phyloP scores from a whole-genome alignment of 768 basidiomycete genomes.

The Strobilomyces confusus region DNA sequence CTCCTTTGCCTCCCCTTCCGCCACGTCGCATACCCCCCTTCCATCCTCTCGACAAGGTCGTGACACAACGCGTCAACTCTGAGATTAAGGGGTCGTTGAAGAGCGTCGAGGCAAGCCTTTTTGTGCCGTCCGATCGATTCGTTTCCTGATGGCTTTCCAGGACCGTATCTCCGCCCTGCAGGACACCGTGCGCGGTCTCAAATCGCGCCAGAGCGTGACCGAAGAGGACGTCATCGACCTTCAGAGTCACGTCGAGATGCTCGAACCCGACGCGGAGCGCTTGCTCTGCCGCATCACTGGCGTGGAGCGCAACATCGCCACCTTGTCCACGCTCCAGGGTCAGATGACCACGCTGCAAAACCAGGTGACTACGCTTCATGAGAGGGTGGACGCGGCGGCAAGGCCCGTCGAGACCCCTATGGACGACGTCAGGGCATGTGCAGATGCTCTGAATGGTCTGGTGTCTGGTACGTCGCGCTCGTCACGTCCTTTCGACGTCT shows the following conservation, averaged over 20 bases:
- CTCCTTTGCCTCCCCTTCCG: constrained; percentile 2
- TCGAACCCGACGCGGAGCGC: constrained; percentile 34
- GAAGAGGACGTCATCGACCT: constrained; percentile 32
- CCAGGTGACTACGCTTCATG: constrained; percentile 19
- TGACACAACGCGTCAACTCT: constrained; percentile 19
- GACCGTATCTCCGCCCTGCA: constrained; percentile 24
- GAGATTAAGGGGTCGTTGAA: constrained; percentile 23
- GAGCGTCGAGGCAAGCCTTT: constrained; percentile 20
- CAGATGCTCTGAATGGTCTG: constrained; percentile 36
- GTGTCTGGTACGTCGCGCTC: constrained; percentile 37
- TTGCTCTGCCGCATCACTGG: constrained; percentile 25
- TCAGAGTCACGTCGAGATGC: constrained; percentile 35
- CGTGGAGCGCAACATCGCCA: constrained; percentile 30
- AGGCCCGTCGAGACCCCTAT: constrained; percentile 6
- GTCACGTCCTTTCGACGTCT: background rate
- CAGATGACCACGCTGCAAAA: constrained; percentile 21
- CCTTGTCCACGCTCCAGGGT: constrained; percentile 25
- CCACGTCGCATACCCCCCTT: constrained; percentile 12
- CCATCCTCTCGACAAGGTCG: constrained; percentile 11
- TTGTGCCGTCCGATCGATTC: background rate
- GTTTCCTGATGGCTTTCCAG: constrained; percentile 12
- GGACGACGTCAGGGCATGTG: constrained; percentile 28
- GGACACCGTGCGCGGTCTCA: constrained; percentile 16
- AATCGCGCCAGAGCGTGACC: constrained; percentile 21
- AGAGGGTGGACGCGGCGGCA: constrained; percentile 19